Evolutionary conservation across 305 asterid genomes (phyloP).

Genomic region (Withania somnifera): DNA sequence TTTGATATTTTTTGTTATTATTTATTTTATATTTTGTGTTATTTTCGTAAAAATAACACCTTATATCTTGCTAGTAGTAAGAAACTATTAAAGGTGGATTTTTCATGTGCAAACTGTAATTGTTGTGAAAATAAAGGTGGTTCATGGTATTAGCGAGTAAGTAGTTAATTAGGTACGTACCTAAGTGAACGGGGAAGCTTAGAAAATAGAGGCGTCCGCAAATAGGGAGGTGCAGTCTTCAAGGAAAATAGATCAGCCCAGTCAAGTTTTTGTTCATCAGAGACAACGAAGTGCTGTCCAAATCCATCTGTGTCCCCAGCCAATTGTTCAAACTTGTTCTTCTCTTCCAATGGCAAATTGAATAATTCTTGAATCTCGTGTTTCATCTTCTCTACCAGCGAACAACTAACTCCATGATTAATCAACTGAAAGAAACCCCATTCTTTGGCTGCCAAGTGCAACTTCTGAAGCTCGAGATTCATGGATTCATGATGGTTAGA

Average conservation of each 20-base stretch:
- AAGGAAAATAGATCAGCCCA: conserved; percentile 31
- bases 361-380: not conserved
- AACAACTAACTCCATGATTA: conserved; percentile 7
- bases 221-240: not conserved
- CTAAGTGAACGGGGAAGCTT: not conserved
- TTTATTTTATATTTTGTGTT: too few species aligned
- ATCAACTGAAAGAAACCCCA: conserved; percentile 9
- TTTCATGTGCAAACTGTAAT: too few species aligned
- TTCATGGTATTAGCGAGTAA: too few species aligned
- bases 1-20: too few species aligned
- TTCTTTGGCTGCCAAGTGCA: not conserved
- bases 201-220: not conserved
- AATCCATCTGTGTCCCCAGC: not conserved
- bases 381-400: conserved; percentile 2
- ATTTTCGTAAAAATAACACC: too few species aligned
- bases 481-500: not conserved
- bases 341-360: conserved; percentile 1
- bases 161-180: not conserved
- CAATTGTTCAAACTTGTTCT: not conserved
- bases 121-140: too few species aligned
- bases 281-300: conserved; percentile 41
- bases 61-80: too few species aligned
- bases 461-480: not conserved
- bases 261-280: conserved; percentile 45
- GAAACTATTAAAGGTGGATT: too few species aligned